phyloP scores from a whole-genome alignment of 2,329 filamentous ascomycete species.

The Penicillium digitatum region DNA sequence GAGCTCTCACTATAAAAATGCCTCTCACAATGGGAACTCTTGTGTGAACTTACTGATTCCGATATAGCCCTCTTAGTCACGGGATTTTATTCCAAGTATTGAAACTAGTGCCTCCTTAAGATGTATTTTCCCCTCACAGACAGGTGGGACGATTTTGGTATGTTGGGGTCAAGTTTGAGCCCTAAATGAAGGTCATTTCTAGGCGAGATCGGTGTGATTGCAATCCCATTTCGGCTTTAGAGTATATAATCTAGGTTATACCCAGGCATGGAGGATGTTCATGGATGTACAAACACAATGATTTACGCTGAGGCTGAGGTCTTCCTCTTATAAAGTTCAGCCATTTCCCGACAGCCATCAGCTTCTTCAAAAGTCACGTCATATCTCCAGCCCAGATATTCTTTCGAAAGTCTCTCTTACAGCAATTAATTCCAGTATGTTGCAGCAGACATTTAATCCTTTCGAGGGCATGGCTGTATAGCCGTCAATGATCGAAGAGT shows the following conservation, averaged over 20 bases:
- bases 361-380: no score
- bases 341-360: no score
- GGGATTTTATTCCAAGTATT: background rate
- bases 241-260: background rate
- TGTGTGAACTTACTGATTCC: background rate
- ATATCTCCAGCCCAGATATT: no score
- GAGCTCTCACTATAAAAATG: background rate
- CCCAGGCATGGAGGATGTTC: background rate
- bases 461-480: constrained; percentile 24
- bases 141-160: background rate
- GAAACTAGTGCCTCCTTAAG: background rate
- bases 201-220: background rate
- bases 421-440: constrained; percentile 11
- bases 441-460: constrained; percentile 24
- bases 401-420: no score
- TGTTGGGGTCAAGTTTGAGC: background rate
- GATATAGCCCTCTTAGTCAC: no score
- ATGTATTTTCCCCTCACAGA: background rate
- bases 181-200: background rate
- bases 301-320: no score
- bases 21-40: no score
- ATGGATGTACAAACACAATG: no score
- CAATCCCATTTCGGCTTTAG: no score
- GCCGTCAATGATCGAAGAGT: constrained; percentile 29
- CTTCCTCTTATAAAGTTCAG: no score